A percentile compares a stretch with the other conserved stretches of the same genome.
Conservation (phyloP, 257 asterid species). For the Agastache rugosa region DNA sequence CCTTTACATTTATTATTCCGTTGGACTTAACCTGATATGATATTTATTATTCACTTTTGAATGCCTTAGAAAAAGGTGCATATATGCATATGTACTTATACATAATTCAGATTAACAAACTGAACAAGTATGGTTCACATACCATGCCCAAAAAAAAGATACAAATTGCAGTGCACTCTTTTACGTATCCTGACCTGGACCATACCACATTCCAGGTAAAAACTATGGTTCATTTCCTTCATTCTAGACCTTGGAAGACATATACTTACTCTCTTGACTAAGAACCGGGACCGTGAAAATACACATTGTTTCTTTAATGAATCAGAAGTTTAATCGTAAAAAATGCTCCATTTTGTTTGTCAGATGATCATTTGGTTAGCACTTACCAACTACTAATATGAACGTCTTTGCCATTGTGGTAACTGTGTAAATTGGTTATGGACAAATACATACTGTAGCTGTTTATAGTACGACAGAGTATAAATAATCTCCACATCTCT, state of each 20-base stretch:
- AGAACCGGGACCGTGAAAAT: not conserved
- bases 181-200: not conserved
- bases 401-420: not conserved
- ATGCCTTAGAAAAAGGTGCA: not conserved
- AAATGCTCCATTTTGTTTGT: not conserved
- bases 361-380: not conserved
- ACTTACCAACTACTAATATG: conserved; percentile 7
- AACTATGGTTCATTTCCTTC: not conserved
- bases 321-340: not conserved
- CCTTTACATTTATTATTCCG: too few relatives aligned
- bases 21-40: not conserved
- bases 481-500: not conserved
- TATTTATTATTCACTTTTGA: not conserved
- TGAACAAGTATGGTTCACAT: not conserved
- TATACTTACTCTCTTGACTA: not conserved
- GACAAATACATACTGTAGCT: not conserved
- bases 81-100: not conserved
- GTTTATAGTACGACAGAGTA: not conserved
- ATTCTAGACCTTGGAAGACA: not conserved
- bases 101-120: not conserved
- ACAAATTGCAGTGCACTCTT: not conserved
- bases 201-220: not conserved
- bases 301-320: not conserved
- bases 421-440: not conserved
- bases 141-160: not conserved